A percentile compares a stretch with the other conserved stretches of the same genome.
Conservation (phyloP, 352 stramenopile genomes). For the Aphanomyces astaci region DNA sequence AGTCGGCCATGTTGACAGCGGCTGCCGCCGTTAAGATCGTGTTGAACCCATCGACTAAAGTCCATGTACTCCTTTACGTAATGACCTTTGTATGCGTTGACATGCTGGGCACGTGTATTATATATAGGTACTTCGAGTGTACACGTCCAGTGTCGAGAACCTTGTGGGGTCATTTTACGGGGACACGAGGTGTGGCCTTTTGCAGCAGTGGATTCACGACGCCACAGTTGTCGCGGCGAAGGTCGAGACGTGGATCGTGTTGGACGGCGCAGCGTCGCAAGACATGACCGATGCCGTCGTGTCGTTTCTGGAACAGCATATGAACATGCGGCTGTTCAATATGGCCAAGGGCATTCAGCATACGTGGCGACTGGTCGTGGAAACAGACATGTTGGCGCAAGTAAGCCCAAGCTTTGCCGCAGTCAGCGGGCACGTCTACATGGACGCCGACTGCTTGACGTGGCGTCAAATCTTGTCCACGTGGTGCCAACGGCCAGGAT, state of each 20-base stretch:
- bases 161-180: slow-evolving; percentile 3
- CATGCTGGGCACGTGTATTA: too few species aligned
- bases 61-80: too few species aligned
- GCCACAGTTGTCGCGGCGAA: neutral
- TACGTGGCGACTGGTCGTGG: slow-evolving; percentile 5
- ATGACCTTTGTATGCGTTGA: too few species aligned
- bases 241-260: neutral
- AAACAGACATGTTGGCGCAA: neutral
- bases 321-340: neutral
- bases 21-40: neutral
- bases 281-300: neutral
- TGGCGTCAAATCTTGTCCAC: slow-evolving; percentile 4
- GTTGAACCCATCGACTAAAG: neutral
- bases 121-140: neutral
- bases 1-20: neutral
- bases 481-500: neutral
- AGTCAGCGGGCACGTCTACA: neutral
- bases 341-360: neutral
- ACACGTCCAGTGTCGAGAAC: neutral
- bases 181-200: neutral
- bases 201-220: neutral
- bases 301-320: neutral
- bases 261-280: neutral
- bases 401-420: neutral
- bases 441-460: neutral